A percentile compares a stretch with the other conserved stretches of the same genome.
Evolutionary conservation across 2,329 filamentous ascomycete genomes (phyloP).

Genomic region (Sodiomyces alkalinus): DNA sequence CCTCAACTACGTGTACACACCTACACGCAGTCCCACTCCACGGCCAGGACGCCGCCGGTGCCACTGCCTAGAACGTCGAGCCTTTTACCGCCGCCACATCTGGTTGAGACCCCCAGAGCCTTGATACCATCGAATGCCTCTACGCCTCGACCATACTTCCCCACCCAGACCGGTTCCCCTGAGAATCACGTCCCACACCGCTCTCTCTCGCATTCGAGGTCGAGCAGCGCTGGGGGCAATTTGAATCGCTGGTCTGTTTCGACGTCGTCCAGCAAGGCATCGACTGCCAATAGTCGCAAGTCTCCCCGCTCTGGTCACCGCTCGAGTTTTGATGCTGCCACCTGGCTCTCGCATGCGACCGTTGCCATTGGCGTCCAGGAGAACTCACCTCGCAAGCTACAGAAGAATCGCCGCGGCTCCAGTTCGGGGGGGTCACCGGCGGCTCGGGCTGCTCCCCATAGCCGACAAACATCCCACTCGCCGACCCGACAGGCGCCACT

Average conservation of each 20-base stretch:
- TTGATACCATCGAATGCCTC: neutral
- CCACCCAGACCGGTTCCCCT: neutral
- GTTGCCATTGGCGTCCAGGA: neutral
- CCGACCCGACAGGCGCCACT: too few species aligned
- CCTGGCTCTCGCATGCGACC: neutral
- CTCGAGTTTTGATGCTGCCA: neutral
- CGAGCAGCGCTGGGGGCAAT: constrained; percentile 18
- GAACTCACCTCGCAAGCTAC: constrained; percentile 1
- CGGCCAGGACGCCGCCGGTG: too few species aligned
- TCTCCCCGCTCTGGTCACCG: neutral
- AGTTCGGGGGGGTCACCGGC: too few species aligned
- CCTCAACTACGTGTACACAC: too few species aligned
- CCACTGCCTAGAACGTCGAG: too few species aligned
- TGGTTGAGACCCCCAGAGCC: neutral
- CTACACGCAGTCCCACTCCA: too few species aligned
- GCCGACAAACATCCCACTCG: too few species aligned
- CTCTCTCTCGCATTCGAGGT: constrained; percentile 15
- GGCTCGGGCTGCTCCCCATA: too few species aligned
- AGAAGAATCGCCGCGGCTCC: constrained; percentile 1
- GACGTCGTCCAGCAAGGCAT: constrained; percentile 24
- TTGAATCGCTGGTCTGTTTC: constrained; percentile 35
- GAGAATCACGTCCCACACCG: neutral
- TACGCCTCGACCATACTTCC: neutral
- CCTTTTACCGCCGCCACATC: neutral
- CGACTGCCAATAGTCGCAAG: constrained; percentile 1